Conservation (phyloP, 2,329 filamentous ascomycete species). For the Aspergillus sclerotialis region DNA sequence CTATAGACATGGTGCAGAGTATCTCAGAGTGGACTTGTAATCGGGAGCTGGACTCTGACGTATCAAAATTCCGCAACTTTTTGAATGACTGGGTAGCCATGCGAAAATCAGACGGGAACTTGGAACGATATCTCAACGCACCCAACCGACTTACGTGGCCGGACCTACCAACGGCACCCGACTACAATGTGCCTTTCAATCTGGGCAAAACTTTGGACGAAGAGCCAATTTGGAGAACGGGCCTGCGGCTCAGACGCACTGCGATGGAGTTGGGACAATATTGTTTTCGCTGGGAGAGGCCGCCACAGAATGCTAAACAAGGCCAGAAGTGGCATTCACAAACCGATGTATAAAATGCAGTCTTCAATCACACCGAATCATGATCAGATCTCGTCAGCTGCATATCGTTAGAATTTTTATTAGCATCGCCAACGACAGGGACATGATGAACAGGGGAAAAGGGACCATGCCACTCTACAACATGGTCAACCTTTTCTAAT, state of each 20-base stretch:
- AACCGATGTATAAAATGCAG: neutral
- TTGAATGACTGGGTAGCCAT: conserved; percentile 12
- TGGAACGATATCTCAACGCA: conserved; percentile 13
- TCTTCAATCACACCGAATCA: neutral
- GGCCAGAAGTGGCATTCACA: conserved; percentile 1
- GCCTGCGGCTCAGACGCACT: conserved; percentile 4
- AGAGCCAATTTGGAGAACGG: conserved; percentile 8
- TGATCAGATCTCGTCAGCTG: too few species aligned
- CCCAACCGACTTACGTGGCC: conserved; percentile 11
- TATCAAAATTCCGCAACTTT: conserved; percentile 12
- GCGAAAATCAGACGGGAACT: conserved; percentile 5
- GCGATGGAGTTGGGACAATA: conserved; percentile 11
- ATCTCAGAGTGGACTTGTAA: conserved; percentile 10
- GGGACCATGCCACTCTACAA: too few species aligned
- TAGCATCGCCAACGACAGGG: too few species aligned
- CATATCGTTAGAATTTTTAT: too few species aligned
- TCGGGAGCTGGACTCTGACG: conserved; percentile 10
- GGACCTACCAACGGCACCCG: conserved; percentile 7
- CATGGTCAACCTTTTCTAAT: too few species aligned
- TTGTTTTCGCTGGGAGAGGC: conserved; percentile 14
- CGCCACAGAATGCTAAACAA: conserved; percentile 8
- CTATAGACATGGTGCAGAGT: conserved; percentile 14
- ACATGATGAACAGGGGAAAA: too few species aligned
- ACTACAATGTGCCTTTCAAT: conserved; percentile 12
- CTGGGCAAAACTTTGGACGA: conserved; percentile 6